phyloP scores from a whole-genome alignment of 345 rosid species.

The Lepidium didymum region DNA sequence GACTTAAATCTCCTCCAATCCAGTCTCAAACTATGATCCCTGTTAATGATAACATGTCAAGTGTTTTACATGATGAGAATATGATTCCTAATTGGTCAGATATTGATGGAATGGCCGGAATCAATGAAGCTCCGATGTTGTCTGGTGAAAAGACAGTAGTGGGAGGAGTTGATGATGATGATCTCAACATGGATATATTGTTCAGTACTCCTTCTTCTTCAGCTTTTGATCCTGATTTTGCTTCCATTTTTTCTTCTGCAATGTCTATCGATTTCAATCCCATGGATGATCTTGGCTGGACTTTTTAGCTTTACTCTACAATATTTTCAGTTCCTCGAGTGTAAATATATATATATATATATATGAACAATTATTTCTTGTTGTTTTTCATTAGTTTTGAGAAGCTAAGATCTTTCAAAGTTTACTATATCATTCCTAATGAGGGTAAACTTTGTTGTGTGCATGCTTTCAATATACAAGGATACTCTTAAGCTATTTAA shows the following conservation, averaged over 20 bases:
- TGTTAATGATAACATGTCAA: constrained; percentile 12
- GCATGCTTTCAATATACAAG: not conserved
- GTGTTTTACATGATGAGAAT: constrained; percentile 17
- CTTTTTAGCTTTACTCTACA: constrained; percentile 22
- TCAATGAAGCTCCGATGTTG: constrained; percentile 21
- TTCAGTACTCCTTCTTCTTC: constrained; percentile 20
- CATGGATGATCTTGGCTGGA: constrained; percentile 32
- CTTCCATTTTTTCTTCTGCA: constrained; percentile 23
- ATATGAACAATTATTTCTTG: constrained; percentile 1
- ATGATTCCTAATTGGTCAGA: constrained; percentile 20
- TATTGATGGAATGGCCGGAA: constrained; percentile 8
- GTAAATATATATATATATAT: constrained; percentile 20
- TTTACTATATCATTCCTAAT: not conserved
- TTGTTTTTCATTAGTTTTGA: constrained; percentile 3
- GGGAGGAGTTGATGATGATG: constrained; percentile 3
- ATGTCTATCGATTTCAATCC: constrained; percentile 30
- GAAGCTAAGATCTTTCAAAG: constrained; percentile 3
- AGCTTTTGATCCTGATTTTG: constrained; percentile 31
- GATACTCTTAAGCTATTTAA: not conserved
- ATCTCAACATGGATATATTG: constrained; percentile 27
- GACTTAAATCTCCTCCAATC: constrained; percentile 15
- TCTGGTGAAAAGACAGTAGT: not conserved
- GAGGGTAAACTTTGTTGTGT: not conserved
- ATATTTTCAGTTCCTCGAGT: constrained; percentile 8
- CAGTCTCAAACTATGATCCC: constrained; percentile 3